A percentile compares a stretch with the other conserved stretches of the same genome.
These are phyloP conservation scores for Phaeosphaeria sp. DNA, from an alignment of 2,329 filamentous ascomycete species.

Conservation along the genomic window DNA sequence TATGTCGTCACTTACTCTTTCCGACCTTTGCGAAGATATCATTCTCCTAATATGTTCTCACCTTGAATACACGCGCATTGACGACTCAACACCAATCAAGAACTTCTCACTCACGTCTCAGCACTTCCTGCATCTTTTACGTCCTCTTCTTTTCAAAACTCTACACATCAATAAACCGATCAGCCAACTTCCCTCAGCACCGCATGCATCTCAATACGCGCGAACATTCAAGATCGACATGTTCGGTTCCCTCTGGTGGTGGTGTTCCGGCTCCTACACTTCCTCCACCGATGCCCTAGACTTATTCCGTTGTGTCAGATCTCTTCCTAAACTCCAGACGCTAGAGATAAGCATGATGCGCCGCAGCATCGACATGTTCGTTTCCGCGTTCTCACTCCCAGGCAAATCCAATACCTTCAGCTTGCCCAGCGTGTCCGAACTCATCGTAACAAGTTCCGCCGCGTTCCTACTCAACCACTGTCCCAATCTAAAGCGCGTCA, in stretches of 20 bases:
- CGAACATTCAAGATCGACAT: constrained; percentile 21
- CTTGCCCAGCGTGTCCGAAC: constrained; percentile 5
- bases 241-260: constrained; percentile 26
- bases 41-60: constrained; percentile 20
- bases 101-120: constrained; percentile 14
- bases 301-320: constrained; percentile 13
- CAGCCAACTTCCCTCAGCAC: constrained; percentile 11
- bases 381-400: constrained; percentile 8
- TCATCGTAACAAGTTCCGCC: constrained; percentile 14
- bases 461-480: constrained; percentile 20
- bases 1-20: neutral
- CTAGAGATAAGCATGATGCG: constrained; percentile 26
- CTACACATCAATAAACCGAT: constrained; percentile 21
- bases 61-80: constrained; percentile 2
- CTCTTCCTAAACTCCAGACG: constrained; percentile 8
- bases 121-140: constrained; percentile 13
- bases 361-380: constrained; percentile 23
- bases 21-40: constrained; percentile 23
- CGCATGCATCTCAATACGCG: constrained; percentile 8
- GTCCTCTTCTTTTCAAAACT: constrained; percentile 16
- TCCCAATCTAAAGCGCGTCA: constrained; percentile 11
- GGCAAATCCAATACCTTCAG: constrained; percentile 4
- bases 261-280: constrained; percentile 21
- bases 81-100: constrained; percentile 12
- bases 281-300: constrained; percentile 19